A percentile compares a stretch with the other conserved stretches of the same genome.
Evolutionary conservation across 495 filamentous ascomycete genomes (phyloP).

Genomic region (Lepraria neglecta): DNA sequence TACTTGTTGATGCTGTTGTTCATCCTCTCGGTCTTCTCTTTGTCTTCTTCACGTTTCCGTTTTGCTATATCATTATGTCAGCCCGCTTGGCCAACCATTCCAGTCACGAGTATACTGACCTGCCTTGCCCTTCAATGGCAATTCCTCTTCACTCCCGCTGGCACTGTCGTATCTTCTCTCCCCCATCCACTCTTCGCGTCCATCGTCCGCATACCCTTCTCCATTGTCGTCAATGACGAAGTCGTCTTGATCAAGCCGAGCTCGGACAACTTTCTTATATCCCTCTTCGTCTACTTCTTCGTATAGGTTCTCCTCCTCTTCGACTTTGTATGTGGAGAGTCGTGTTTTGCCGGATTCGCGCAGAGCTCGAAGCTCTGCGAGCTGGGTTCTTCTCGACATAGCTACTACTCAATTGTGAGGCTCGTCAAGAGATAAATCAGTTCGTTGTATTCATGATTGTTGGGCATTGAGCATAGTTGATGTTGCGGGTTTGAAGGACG

Average conservation of each 20-base stretch:
- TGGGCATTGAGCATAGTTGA: neutral
- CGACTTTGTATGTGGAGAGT: constrained; percentile 79
- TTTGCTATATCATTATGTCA: constrained; percentile 51
- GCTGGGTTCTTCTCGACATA: constrained; percentile 25
- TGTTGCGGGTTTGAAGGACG: neutral
- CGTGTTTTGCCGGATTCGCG: constrained; percentile 86
- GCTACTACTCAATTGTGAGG: neutral
- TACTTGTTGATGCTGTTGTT: constrained; percentile 90
- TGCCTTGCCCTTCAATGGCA: constrained; percentile 59
- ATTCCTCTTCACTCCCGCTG: constrained; percentile 65
- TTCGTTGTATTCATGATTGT: neutral
- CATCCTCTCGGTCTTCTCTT: constrained; percentile 75
- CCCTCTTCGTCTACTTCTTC: constrained; percentile 96
- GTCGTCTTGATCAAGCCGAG: constrained; percentile 86
- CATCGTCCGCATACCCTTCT: constrained; percentile 91
- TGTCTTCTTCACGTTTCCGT: constrained; percentile 82
- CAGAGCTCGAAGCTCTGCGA: constrained; percentile 79
- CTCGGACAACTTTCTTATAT: constrained; percentile 91
- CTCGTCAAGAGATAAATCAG: too few relatives aligned
- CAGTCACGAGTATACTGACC: constrained; percentile 31
- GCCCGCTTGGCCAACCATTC: neutral
- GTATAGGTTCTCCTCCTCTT: constrained; percentile 79
- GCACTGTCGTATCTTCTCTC: constrained; percentile 57
- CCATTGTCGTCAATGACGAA: constrained; percentile 96
- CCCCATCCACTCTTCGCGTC: constrained; percentile 90